Evolutionary conservation across 2,329 filamentous ascomycete species (phyloP), one percentile per base, ranked within the genome.

Genomic region (Zopfia rhizophila): DNA sequence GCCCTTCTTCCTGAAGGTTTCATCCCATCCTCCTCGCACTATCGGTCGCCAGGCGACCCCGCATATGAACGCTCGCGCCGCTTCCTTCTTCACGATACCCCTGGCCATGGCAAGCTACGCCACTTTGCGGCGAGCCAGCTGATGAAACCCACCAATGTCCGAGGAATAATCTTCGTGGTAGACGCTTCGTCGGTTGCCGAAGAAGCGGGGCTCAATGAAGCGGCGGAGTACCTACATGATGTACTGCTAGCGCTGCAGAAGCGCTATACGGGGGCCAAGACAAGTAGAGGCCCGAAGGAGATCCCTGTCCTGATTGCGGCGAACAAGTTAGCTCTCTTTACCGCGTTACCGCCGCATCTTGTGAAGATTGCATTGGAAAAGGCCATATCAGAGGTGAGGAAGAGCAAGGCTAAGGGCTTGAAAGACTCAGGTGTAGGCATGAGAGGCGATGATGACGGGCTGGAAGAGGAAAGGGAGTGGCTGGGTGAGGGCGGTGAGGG

Each of bases 301-400:
- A 80, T 94, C 7, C 86, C 89, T 0, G 81, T 99, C 6, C 80
- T 99, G 24, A 78, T 99, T 23, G 92, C 91, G 2, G 92, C 91
- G 41, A 99, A 97, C 74, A 99, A 99, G 80, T 82, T 91, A 67
- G 94, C 99, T 70, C 80, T 99, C 1, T 99, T 99, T 69, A 97
- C 94, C 0, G 91, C 93, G 6, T 76, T 97, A 38, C 94, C 94
- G 0, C 83, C 89, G 0, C 81, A 82, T 5, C 78, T 95, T 22
- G 89, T 97, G 48, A 87, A 84, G 70, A 80, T 80, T 40, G 84
- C 82, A 54, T 78, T 99, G 11, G 92, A 97, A 74, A 78, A 81
- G 10, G 93, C 97, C 70, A 84, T 97, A 49, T 84, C 86, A 18
- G 84, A 88, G 37, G 88, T 97, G 39, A 83, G 93, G 35, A 78